Conservation (phyloP, 495 filamentous ascomycete genomes). For the Trichoderma asperelloides region DNA sequence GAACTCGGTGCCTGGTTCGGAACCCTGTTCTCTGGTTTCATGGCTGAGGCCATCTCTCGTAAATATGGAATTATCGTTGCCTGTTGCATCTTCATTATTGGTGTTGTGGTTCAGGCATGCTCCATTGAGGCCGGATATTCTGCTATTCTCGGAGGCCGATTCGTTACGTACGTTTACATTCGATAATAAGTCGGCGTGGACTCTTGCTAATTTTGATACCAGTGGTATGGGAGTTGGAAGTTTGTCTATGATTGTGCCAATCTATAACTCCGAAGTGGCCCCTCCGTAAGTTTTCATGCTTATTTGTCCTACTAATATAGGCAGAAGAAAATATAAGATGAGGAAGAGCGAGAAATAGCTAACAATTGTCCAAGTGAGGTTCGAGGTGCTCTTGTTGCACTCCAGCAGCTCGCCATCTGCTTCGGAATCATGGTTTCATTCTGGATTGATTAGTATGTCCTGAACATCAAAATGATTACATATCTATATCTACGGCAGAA, state of each 20-base stretch:
- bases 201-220: background rate
- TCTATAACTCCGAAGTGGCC: conserved; percentile 64
- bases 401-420: conserved; percentile 75
- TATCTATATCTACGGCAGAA: conserved; percentile 12
- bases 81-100: conserved; percentile 63
- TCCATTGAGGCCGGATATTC: conserved; percentile 45
- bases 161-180: conserved; percentile 46
- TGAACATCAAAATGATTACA: background rate
- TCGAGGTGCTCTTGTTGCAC: conserved; percentile 61
- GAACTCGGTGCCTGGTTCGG: conserved; percentile 79
- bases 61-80: conserved; percentile 69
- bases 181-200: background rate
- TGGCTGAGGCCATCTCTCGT: conserved; percentile 64
- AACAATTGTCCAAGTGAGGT: conserved; percentile 27
- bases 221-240: conserved; percentile 62
- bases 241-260: conserved; percentile 57
- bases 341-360: background rate
- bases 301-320: background rate
- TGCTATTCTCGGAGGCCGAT: conserved; percentile 64
- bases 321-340: background rate
- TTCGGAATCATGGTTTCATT: conserved; percentile 78
- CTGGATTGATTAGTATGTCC: conserved; percentile 63
- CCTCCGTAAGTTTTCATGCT: conserved; percentile 24
- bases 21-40: conserved; percentile 62
- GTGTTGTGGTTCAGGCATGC: conserved; percentile 64